Evolutionary conservation across 805 yeast species (phyloP), one percentile per base, ranked within the genome.

Genomic region (Zygosaccharomyces pseudorouxii): DNA sequence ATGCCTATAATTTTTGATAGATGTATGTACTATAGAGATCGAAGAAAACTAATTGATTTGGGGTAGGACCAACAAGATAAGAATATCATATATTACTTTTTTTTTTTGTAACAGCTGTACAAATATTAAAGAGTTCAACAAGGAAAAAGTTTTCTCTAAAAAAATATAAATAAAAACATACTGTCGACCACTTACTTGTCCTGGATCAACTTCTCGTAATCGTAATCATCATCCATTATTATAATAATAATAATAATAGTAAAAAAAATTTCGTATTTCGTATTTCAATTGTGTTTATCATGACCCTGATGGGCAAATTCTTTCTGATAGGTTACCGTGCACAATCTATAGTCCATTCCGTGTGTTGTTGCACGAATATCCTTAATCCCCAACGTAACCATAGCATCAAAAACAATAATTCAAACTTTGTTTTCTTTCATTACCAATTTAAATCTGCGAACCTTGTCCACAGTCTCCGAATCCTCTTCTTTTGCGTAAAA

Each of bases 401-500:
- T 30, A 18, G 22, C 19, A 33, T 33, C 11, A 33, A 31, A 1
- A 9, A 14, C 6, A 33, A 30, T n/a, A 30, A 33, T 7, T 41
- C 36, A 41, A 27, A 29, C 16, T n/a, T 29, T 41, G 27, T 29
- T 29, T 11, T 51, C 45, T 19, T 27, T 45, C 27, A 54, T 20
- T 14, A 55, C 42, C 5, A 37, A n/a, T 25, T 38, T 43, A 42
- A 58, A 57, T 11, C 40, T 49, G 29, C 49, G 38, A n/a, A 55
- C 56, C 36, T 57, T 58, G 4, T 39, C 49, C n/a, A 48, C 54
- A 37, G 50, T 46, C 14, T 55, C 61, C 5, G 31, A 19, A 36
- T 56, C 50, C 8, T 46, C 46, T 25, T 55, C 57, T 5, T 41
- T 19, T 10, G 8, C 12, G 45, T 56, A 59, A 38, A 49, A 45